Evolutionary conservation across 257 asterid species (phyloP), one percentile per base, ranked within the genome.

Genomic region (Solanum lignicaule): DNA sequence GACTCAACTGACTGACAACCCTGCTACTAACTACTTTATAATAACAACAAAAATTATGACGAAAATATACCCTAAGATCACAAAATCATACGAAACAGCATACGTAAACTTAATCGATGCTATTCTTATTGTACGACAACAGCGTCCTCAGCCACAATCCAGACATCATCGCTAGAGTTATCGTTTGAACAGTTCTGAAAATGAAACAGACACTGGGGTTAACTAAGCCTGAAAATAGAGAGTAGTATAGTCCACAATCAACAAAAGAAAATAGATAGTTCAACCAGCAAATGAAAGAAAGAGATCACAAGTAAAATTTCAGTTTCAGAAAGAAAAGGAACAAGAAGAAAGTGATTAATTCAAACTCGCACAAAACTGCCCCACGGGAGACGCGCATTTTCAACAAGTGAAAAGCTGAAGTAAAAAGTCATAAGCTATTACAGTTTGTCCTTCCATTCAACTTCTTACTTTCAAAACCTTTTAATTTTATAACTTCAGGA

Each of bases 81-180:
- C 88, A 58, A 13, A 31, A 85, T 9, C 66, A 43, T 9, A 43
- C 25, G 25, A 43, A 1, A 43, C 65, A 43, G 27, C 39, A 27
- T 43, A 43, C 3, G 3, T 9, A 41, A 7, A 78, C 1, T 9
- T 29, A 18, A 0, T 20, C 69, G 1, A 48, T 43, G 84, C 90
- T 87, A 94, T 88, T 96, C 99, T 18, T 88, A 85, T 88, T 96
- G 96, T 83, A 92, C 90, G 79, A 92, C 89, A 33, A 93, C 91
- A 55, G 92, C 91, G 93, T 97, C 99, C 92, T 95, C 98, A 16
- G 96, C 92, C 14, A 95, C 89, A 13, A 87, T 86, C 99, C 99
- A 97, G 31, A 90, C 94, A 66, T 90, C 91, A 29, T 69, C 55
- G 35, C 91, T 88, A 8, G 87, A 87, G 82, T 89, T 82, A 21